Evolutionary conservation across 1,139 yeast genomes (phyloP).

Genomic region (Yamadazyma diddensiae): DNA sequence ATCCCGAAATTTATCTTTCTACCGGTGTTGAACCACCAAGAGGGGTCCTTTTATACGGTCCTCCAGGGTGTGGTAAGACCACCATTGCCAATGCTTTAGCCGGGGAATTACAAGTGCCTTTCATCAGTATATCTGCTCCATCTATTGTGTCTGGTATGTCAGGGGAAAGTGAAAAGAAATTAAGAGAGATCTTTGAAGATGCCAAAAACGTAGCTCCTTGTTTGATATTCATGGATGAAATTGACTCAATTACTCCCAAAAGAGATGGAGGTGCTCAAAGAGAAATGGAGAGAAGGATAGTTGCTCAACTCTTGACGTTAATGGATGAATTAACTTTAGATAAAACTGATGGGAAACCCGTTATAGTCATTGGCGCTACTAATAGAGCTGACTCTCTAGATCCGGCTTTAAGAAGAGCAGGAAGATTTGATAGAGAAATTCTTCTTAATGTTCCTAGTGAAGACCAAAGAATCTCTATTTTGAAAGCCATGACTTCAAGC

Average conservation of each 20-base stretch:
- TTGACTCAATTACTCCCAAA: slow-evolving; percentile 97
- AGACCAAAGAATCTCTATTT: slow-evolving; percentile 70
- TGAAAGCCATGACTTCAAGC: slow-evolving; percentile 66
- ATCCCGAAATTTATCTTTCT: slow-evolving; percentile 83
- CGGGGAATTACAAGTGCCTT: slow-evolving; percentile 91
- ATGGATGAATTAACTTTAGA: slow-evolving; percentile 90
- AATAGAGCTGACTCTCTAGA: slow-evolving; percentile 50
- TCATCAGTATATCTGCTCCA: slow-evolving; percentile 89
- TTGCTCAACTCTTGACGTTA: slow-evolving; percentile 88
- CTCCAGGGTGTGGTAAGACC: slow-evolving; percentile 99
- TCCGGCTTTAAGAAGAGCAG: slow-evolving; percentile 48
- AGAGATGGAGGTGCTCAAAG: slow-evolving; percentile 95
- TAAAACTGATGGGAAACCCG: slow-evolving; percentile 90
- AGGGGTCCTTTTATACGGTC: slow-evolving; percentile 92
- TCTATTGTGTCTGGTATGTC: slow-evolving; percentile 99
- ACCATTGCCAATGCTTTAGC: slow-evolving; percentile 95
- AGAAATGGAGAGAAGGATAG: slow-evolving; percentile 97
- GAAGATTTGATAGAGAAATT: slow-evolving; percentile 49
- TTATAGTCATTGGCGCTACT: slow-evolving; percentile 52
- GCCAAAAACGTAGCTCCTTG: slow-evolving; percentile 92
- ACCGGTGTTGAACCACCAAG: slow-evolving; percentile 98
- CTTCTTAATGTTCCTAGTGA: slow-evolving; percentile 90
- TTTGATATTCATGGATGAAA: slow-evolving; percentile 87
- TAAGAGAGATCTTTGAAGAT: slow-evolving; percentile 90
- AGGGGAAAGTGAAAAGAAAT: slow-evolving; percentile 95